These are phyloP conservation scores for Mycena leptocephala DNA, from an alignment of 768 basidiomycete species.

Conservation along the genomic window DNA sequence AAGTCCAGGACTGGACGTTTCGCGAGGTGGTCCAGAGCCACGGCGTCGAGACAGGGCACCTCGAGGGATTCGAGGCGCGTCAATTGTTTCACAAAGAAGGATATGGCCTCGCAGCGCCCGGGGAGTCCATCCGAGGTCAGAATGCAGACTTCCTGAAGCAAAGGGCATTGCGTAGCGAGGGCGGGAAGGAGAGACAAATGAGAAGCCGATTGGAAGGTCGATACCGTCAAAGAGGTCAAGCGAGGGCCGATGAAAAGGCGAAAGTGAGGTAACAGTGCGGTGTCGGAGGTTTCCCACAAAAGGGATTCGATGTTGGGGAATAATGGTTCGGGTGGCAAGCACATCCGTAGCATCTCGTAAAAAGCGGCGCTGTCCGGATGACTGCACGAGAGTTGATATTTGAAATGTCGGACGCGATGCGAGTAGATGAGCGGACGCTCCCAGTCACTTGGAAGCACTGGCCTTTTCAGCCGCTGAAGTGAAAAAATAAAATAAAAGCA, in stretches of 20 bases:
- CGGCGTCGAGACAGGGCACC: conserved; percentile 8
- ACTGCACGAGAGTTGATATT: not conserved
- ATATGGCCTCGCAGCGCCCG: not conserved
- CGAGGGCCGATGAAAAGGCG: conserved; percentile 16
- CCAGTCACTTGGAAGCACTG: conserved; percentile 17
- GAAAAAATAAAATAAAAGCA: not conserved
- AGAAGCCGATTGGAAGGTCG: not conserved
- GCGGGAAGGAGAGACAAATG: conserved; percentile 19
- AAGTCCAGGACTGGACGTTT: not conserved
- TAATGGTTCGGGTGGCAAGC: not conserved
- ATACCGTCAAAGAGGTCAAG: not conserved
- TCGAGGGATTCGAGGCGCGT: conserved; percentile 3
- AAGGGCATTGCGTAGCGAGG: conserved; percentile 16
- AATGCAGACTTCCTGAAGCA: not conserved
- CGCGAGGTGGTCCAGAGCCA: conserved; percentile 12
- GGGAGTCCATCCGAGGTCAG: not conserved
- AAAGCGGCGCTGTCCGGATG: not conserved
- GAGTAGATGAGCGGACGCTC: conserved; percentile 7
- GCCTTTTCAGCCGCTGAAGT: not conserved
- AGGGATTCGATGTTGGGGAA: conserved; percentile 17
- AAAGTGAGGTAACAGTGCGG: not conserved
- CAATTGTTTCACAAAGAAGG: conserved; percentile 11
- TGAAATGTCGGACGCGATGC: conserved; percentile 6
- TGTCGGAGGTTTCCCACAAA: not conserved
- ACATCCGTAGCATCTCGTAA: conserved; percentile 11